Percentiles rank a stretch among this genome's conserved stretches.
Evolutionary conservation across 176 grass and related monocot species (phyloP).

Genomic region (Cymbopogon citratus): DNA sequence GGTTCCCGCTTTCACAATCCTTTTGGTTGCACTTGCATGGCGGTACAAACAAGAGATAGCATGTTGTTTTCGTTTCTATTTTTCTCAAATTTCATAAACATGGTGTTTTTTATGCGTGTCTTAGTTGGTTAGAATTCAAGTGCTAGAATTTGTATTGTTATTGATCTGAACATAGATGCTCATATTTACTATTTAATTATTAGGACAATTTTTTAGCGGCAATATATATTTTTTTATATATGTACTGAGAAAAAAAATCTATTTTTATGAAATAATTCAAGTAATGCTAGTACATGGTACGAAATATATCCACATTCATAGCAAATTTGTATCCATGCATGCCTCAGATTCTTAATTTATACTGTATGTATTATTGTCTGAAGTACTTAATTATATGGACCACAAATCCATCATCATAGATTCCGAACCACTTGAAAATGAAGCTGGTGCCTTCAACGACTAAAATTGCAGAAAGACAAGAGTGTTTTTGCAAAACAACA

Average conservation of each 20-base stretch:
- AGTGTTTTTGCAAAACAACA: constrained; percentile 15
- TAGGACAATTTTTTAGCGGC: not conserved
- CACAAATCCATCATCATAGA: not conserved
- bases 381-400: not conserved
- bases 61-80: not conserved
- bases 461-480: constrained; percentile 6
- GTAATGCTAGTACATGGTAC: not conserved
- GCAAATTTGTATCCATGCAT: not conserved
- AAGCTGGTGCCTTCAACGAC: not conserved
- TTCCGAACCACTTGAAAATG: not conserved
- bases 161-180: not conserved
- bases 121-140: not conserved
- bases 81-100: not conserved
- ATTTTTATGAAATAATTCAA: not conserved
- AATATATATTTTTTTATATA: not conserved
- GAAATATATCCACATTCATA: not conserved
- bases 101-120: not conserved
- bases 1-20: not conserved
- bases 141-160: not conserved
- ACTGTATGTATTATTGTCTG: not conserved
- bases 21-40: not conserved
- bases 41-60: not conserved
- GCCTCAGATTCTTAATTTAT: not conserved
- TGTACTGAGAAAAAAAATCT: not conserved
- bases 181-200: not conserved